Base-by-base conservation (phyloP, 2,329 filamentous ascomycete genomes). In the Neospermospora avenae region DNA sequence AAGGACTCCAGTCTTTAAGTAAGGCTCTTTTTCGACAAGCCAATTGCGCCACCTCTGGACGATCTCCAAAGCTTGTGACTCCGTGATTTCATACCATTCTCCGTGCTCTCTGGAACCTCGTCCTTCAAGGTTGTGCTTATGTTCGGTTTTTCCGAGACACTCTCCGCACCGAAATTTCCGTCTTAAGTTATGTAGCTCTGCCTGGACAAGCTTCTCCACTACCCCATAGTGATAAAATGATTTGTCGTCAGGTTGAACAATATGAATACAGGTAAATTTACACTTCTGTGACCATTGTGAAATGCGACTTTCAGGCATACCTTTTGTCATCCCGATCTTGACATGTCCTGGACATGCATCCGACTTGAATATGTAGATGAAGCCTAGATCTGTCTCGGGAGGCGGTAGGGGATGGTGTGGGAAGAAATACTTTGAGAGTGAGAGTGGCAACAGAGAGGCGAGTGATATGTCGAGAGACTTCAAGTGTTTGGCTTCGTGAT, bases 311-410 rank as follows among this genome's bases (percentile, higher is more conserved):
- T 42, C 46, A 4, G 54, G 54, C 5, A 24, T 24, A n/a, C 45
- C n/a, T 10, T 18, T 58, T 10, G 61, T 60, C 37, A 16, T 55
- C 18, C 61, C 61, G 18, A 63, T 63, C 34, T 63, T 63, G 45
- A 61, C 44, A 28, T 57, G 31, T 31, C 61, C 58, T 8, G 41
- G 8, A 8, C 14, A 58, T 14, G 8, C 16, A 2, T 39, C 22
- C 13, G 45, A 53, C 31, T 55, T 44, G 49, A 46, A 61, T 5
- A 63, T 63, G 41, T 63, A 63, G 16, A 57, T 48, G 16, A 52
- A 54, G 20, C 60, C 57, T 22, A 20, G 22, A 25, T 44, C 39
- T 44, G 34, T 41, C 10, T 55, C 48, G 28, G 31, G 48, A 54
- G 41, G 34, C 53, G 22, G 46, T 22, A 56, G 22, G 7, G 48